Base-by-base conservation (phyloP, 352 stramenopile genomes). In the Globisporangium takayamanum region DNA sequence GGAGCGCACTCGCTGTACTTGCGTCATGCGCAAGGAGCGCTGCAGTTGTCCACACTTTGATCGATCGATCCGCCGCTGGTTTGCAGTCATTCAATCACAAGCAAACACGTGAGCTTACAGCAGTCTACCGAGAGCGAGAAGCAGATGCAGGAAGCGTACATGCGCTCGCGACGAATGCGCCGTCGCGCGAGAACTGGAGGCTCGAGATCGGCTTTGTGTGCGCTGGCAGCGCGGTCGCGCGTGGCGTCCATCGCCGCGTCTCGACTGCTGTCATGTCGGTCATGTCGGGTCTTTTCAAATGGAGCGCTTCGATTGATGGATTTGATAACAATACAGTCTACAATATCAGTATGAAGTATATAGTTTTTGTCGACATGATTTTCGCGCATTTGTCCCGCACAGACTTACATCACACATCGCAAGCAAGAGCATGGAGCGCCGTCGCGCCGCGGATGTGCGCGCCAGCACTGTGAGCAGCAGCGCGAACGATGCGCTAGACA, bases 141-240 rank as follows among this genome's bases (percentile, higher is more conserved):
- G 4, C 1, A 25, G n/a, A 30, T 18, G 12, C 7, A 54, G n/a
- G 51, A 30, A 0, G 75, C 73, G 47, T 36, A 88, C 83, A 91
- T 20, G 79, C 80, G 7, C 71, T 87, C n/a, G 85, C 78, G 25
- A 95, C 56, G 28, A 85, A 62, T 22, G 57, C 49, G 10, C 82
- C 80, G 46, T 70, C 65, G 16, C 55, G 62, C 2, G 82, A 80
- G 72, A 95, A 93, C 47, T 77, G 76, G 61, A 90, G 69, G 59
- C 74, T 89, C 30, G 85, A 93, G 50, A 95, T 79, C 44, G 83
- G 70, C 57, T 88, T 89, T 12, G 65, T 57, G 63, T 95, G 85
- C 36, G 72, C 77, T 20, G 67, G 63, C 20, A 67, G 49, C 55
- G 61, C 33, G 6, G 18, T 49, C 20, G 30, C 41, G 15, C 55